Evolutionary conservation across 169 alveolate genomes (phyloP).

Genomic region (Pseudocohnilembus persalinus): DNA sequence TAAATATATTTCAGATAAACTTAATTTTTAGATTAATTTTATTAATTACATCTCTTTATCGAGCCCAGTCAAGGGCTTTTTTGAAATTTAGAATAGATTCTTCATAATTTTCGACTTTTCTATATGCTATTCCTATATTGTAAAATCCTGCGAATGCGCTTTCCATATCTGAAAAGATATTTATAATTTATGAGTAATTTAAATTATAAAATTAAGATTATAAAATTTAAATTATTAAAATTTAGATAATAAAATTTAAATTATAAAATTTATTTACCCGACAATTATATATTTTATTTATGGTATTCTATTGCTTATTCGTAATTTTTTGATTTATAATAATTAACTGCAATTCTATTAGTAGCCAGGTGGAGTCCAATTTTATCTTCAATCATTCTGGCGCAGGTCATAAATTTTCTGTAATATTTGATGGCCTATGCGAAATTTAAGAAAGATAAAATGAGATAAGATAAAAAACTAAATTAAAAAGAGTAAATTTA

Average conservation of each 20-base stretch:
- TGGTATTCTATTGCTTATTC: constrained; percentile 60
- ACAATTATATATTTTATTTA: constrained; percentile 59
- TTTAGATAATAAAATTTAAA: constrained; percentile 30
- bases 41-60: constrained; percentile 40
- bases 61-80: constrained; percentile 78
- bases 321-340: constrained; percentile 64
- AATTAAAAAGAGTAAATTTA: too few relatives aligned
- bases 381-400: constrained; percentile 81
- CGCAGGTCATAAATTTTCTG: constrained; percentile 78
- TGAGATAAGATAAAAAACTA: too few relatives aligned
- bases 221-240: not conserved
- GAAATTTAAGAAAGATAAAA: too few relatives aligned
- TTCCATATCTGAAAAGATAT: constrained; percentile 54
- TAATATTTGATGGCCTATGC: constrained; percentile 68
- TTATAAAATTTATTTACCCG: not conserved
- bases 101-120: constrained; percentile 60
- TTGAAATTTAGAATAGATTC: constrained; percentile 68
- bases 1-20: not conserved
- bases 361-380: constrained; percentile 80
- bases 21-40: not conserved
- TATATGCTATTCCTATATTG: constrained; percentile 69
- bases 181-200: constrained; percentile 32
- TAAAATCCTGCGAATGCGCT: constrained; percentile 74
- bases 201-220: constrained; percentile 13
- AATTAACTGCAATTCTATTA: constrained; percentile 82